Percentiles rank a stretch among this genome's conserved stretches.
Evolutionary conservation across 495 filamentous ascomycete genomes (phyloP).

Genomic region (Aspergillus sclerotiicarbonarius): DNA sequence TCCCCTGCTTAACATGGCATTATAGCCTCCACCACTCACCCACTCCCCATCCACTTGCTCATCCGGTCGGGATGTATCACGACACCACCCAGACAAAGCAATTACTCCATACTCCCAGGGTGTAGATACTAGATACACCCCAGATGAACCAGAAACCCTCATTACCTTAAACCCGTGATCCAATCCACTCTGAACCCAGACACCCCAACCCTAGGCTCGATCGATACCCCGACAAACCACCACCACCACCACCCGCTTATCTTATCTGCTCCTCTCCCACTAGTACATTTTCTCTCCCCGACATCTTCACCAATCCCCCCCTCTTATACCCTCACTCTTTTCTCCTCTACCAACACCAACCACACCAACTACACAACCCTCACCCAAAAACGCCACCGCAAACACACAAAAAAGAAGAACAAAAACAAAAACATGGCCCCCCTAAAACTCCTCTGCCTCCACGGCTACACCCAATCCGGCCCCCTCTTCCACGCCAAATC

Average conservation of each 20-base stretch:
- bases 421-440: conserved; percentile 23
- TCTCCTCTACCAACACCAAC: not conserved
- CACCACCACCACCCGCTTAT: not conserved
- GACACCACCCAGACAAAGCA: too few species aligned
- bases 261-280: not conserved
- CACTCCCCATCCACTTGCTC: too few species aligned
- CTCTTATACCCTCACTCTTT: not conserved
- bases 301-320: not conserved
- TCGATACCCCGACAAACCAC: not conserved
- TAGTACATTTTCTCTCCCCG: not conserved
- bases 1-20: not conserved
- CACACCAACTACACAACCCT: not conserved
- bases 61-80: too few species aligned
- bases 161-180: not conserved
- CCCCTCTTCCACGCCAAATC: conserved; percentile 85
- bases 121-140: too few species aligned
- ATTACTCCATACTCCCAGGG: too few species aligned
- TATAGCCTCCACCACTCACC: too few species aligned
- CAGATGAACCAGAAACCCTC: too few species aligned
- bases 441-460: conserved; percentile 57
- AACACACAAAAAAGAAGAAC: conserved; percentile 3
- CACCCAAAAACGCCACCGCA: not conserved
- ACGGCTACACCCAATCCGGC: conserved; percentile 89
- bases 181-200: not conserved
- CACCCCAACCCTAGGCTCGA: too few species aligned